A percentile compares a stretch with the other conserved stretches of the same genome.
Conservation (phyloP, 2,329 filamentous ascomycete species). For the Alternaria consortialis region DNA sequence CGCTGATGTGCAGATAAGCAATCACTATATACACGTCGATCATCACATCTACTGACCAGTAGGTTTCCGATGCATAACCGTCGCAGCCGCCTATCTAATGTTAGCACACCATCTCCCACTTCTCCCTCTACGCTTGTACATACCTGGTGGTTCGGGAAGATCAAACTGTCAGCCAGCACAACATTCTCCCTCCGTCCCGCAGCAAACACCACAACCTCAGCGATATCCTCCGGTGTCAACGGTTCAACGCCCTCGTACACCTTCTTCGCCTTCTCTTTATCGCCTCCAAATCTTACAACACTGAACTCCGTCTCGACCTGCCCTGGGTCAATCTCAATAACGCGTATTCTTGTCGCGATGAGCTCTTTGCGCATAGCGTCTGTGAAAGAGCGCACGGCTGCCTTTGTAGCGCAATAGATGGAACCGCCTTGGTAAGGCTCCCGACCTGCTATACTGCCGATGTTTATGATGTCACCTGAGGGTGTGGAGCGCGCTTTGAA, state of each 20-base stretch:
- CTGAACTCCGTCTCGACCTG: slow-evolving; percentile 96
- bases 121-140: slow-evolving; percentile 35
- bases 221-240: slow-evolving; percentile 88
- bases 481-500: slow-evolving; percentile 68
- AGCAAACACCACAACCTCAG: slow-evolving; percentile 87
- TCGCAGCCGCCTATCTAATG: slow-evolving; percentile 43
- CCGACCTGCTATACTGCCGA: slow-evolving; percentile 89
- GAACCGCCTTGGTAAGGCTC: slow-evolving; percentile 85
- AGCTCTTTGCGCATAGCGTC: slow-evolving; percentile 84
- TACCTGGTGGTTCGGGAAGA: slow-evolving; percentile 92
- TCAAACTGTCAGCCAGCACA: slow-evolving; percentile 83
- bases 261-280: slow-evolving; percentile 87
- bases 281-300: slow-evolving; percentile 85
- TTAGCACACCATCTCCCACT: slow-evolving; percentile 19
- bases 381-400: slow-evolving; percentile 84
- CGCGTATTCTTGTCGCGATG: slow-evolving; percentile 78
- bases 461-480: slow-evolving; percentile 92
- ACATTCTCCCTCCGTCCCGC: slow-evolving; percentile 88
- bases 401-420: slow-evolving; percentile 95
- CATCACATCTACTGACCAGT: slow-evolving; percentile 20
- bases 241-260: slow-evolving; percentile 80
- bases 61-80: slow-evolving; percentile 48
- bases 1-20: slow-evolving; percentile 4
- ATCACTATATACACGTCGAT: slow-evolving; percentile 5
- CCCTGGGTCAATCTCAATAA: slow-evolving; percentile 90